Percentiles rank a stretch among this genome's conserved stretches.
phyloP scores from a whole-genome alignment of 2,329 filamentous ascomycete species.

The Harringtonia aguacate region DNA sequence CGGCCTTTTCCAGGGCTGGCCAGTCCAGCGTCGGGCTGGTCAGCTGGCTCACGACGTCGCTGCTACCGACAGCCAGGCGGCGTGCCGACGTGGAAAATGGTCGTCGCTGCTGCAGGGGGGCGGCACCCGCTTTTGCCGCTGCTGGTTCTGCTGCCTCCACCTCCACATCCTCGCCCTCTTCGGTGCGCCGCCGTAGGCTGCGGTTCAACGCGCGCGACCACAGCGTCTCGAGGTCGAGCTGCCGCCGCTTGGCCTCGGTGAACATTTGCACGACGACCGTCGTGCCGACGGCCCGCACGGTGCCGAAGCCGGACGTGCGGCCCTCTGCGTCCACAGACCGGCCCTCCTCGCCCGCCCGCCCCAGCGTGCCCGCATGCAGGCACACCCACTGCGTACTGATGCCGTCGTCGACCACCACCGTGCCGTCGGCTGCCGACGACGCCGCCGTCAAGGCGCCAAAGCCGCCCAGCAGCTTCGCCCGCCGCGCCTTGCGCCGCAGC shows the following conservation, averaged over 20 bases:
- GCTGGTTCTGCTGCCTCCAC: not conserved
- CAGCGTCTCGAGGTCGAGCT: slow-evolving; percentile 41
- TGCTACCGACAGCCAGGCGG: slow-evolving; percentile 7
- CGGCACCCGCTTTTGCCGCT: too few relatives aligned
- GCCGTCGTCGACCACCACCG: slow-evolving; percentile 63
- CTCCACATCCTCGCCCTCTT: slow-evolving; percentile 1
- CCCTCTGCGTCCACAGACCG: slow-evolving; percentile 35
- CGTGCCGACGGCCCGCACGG: slow-evolving; percentile 29
- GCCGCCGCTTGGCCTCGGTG: slow-evolving; percentile 40
- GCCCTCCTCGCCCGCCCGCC: slow-evolving; percentile 33
- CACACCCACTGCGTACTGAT: slow-evolving; percentile 94
- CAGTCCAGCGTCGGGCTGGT: not conserved
- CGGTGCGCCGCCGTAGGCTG: slow-evolving; percentile 9
- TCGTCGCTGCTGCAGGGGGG: slow-evolving; percentile 4
- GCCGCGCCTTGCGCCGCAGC: slow-evolving; percentile 66
- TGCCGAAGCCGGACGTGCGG: slow-evolving; percentile 68
- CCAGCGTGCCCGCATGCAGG: slow-evolving; percentile 70
- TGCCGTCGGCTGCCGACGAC: not conserved
- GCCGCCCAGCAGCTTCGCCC: slow-evolving; percentile 71
- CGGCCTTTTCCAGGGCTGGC: not conserved
- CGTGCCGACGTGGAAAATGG: slow-evolving; percentile 13
- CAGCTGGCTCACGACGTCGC: not conserved
- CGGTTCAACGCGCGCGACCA: slow-evolving; percentile 34
- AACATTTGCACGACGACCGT: slow-evolving; percentile 48
- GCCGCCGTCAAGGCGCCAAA: slow-evolving; percentile 33